phyloP scores from a whole-genome alignment of 805 yeast species.

The Wickerhamia fluorescens region DNA sequence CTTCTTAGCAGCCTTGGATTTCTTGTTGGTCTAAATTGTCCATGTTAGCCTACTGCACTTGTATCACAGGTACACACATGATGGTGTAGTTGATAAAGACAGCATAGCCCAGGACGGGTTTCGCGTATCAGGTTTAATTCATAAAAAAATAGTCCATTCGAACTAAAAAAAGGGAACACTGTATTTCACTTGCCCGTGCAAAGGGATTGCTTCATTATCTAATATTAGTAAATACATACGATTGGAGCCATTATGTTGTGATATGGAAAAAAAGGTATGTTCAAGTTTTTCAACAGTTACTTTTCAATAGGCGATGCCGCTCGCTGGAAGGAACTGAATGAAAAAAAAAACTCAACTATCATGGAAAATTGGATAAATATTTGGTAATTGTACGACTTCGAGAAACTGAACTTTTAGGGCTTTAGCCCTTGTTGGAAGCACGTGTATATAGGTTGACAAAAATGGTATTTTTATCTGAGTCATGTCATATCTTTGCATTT shows the following conservation, averaged over 20 bases:
- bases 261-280: conserved; percentile 3
- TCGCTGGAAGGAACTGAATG: too few relatives aligned
- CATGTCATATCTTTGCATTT: too few relatives aligned
- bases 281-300: conserved; percentile 1
- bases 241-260: conserved; percentile 76
- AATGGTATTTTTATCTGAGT: too few relatives aligned
- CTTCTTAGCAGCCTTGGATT: conserved; percentile 67
- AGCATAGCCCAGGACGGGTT: conserved; percentile 47
- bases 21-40: conserved; percentile 62
- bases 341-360: too few relatives aligned
- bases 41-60: conserved; percentile 73
- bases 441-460: too few relatives aligned
- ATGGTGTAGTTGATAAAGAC: conserved; percentile 27
- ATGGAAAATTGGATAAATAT: too few relatives aligned
- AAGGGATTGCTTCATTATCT: conserved; percentile 29
- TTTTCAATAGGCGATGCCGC: too few relatives aligned
- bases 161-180: too few relatives aligned
- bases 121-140: conserved; percentile 9
- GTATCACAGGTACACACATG: conserved; percentile 19
- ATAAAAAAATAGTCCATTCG: conserved; percentile 5
- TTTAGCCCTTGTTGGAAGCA: too few relatives aligned
- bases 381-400: too few relatives aligned
- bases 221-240: conserved; percentile 48
- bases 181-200: conserved; percentile 8
- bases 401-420: too few relatives aligned